A percentile compares a stretch with the other conserved stretches of the same genome.
phyloP scores from a whole-genome alignment of 164 flowering plant species.

The Nymphaea thermarum region DNA sequence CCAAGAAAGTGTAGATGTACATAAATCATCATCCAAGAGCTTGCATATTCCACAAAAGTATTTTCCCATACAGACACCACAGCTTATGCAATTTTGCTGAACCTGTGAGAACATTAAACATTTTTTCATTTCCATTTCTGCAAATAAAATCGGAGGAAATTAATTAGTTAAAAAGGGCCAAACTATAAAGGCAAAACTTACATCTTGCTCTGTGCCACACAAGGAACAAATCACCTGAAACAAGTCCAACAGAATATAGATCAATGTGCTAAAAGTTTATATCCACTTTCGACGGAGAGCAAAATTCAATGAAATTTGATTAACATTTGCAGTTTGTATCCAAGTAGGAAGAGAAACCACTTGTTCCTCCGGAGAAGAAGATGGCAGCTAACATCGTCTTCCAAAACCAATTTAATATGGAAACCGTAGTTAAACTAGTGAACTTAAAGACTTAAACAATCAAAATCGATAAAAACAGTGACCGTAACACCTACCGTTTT shows the following conservation, averaged over 20 bases:
- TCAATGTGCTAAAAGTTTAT: too few species aligned
- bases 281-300: too few species aligned
- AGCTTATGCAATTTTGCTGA: conserved; percentile 53
- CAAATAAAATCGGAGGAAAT: too few species aligned
- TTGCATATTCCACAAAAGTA: conserved; percentile 78
- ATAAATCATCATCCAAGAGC: conserved; percentile 85
- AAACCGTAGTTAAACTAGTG: background rate
- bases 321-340: too few species aligned
- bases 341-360: too few species aligned
- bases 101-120: conserved; percentile 29
- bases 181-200: conserved; percentile 19
- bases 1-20: background rate
- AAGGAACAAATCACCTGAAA: conserved; percentile 80
- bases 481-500: conserved; percentile 30
- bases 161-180: too few species aligned
- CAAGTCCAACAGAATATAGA: background rate
- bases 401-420: background rate
- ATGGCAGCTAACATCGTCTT: too few species aligned
- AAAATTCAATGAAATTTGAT: too few species aligned
- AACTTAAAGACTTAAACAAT: background rate
- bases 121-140: too few species aligned
- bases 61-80: conserved; percentile 84
- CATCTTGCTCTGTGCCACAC: conserved; percentile 82
- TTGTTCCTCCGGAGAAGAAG: too few species aligned
- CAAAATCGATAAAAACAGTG: background rate